Base-by-base conservation (phyloP, 306 rosid species). In the Dalbergia cultrata region DNA sequence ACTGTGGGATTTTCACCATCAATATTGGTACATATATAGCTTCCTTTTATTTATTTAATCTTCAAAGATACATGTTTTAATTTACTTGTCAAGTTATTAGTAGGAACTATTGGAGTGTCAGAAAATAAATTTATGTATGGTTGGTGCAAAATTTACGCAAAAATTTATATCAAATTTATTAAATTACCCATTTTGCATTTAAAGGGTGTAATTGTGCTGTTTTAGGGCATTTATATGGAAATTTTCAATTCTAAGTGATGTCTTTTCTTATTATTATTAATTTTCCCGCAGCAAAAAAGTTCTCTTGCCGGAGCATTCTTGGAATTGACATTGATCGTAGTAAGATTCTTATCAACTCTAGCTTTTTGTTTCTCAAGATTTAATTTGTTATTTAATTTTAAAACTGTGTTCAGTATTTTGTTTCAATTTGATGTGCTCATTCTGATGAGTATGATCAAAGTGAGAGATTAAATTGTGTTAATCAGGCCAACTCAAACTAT, bases 251-350 rank as follows among this genome's bases (percentile, higher is more conserved):
- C 13, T 77, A 65, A 58, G 21, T 72, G 50, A 9, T 77, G 19
- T 11, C 37, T 8, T 50, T 73, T 9, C n/a, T 7, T 26, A 5
- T 37, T 37, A 19, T 7, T 26, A 26, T 26, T 26, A 26, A 26
- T n/a, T n/a, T n/a, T 19, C 22, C 49, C 72, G 14, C 93, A 95
- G 99, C 99, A 34, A 85, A 78, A 75, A 91, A 81, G 84, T 95
- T 93, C 61, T 43, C 13, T 50, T 95, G 99, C 89, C 84, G 80
- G 81, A 90, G 88, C 85, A 91, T 95, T 73, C 91, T 89, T 81
- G 99, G 96, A 44, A 33, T 95, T 79, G 99, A 95, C 84, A 93
- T 95, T 77, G 99, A 95, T 65, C 80, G 87, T 41, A 79, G 99
- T 95, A 87, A 84, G 94, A 79, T 65, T 86, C 83, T 39, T 62